A percentile compares a stretch with the other conserved stretches of the same genome.
These are phyloP conservation scores for Cryptococcus maquisensis DNA, from an alignment of 1,284 basidiomycete species.

Conservation along the genomic window DNA sequence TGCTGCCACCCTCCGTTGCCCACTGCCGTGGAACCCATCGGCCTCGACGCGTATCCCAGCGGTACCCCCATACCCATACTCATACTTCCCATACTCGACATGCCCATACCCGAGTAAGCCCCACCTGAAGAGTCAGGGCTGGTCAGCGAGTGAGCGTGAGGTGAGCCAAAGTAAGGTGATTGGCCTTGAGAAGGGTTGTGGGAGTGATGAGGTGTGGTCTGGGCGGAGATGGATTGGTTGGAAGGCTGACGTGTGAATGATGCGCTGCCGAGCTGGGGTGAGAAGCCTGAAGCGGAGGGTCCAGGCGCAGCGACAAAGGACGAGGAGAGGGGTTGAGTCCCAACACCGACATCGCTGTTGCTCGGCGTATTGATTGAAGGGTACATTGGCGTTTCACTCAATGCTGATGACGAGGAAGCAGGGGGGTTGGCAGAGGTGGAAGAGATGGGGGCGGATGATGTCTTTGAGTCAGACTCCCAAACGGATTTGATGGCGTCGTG, in stretches of 20 bases:
- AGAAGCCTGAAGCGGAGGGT: neutral
- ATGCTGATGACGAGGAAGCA: conserved; percentile 18
- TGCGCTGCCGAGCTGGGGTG: neutral
- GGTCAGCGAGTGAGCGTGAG: neutral
- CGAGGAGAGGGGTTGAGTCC: conserved; percentile 18
- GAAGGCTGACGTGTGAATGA: conserved; percentile 7
- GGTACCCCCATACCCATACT: neutral
- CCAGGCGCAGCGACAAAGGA: conserved; percentile 7
- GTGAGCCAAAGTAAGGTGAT: neutral
- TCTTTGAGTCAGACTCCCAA: conserved; percentile 22
- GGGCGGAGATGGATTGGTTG: conserved; percentile 3
- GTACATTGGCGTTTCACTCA: conserved; percentile 34
- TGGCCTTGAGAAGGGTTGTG: neutral
- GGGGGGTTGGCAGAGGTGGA: conserved; percentile 10
- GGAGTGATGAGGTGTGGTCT: conserved; percentile 11
- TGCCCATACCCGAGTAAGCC: neutral
- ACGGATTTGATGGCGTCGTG: conserved; percentile 35
- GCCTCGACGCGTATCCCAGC: neutral
- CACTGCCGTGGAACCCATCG: neutral
- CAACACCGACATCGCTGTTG: conserved; percentile 13
- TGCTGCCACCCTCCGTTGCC: conserved; percentile 18
- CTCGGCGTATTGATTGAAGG: conserved; percentile 39
- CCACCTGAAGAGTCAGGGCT: conserved; percentile 7
- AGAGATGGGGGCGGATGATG: neutral
- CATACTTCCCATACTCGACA: neutral